A percentile compares a stretch with the other conserved stretches of the same genome.
phyloP scores from a whole-genome alignment of 1,139 yeast species.

The Lizanozyma gosingica region DNA sequence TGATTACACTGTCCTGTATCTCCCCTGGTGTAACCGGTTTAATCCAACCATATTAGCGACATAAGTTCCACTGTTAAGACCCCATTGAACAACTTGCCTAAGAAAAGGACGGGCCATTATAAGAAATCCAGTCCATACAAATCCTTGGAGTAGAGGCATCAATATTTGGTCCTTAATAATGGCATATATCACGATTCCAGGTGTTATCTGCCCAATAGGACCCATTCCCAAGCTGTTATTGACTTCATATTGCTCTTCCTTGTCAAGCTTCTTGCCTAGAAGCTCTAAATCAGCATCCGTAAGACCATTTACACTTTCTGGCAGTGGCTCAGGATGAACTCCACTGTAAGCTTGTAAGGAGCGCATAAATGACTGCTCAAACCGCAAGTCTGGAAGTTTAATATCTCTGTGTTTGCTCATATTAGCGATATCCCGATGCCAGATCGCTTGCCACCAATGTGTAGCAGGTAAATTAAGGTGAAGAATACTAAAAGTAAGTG shows the following conservation, averaged over 20 bases:
- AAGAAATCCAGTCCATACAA: constrained; percentile 30
- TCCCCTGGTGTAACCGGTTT: constrained; percentile 4
- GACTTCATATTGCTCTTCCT: constrained; percentile 13
- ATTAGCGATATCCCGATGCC: too few relatives aligned
- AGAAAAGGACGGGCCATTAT: constrained; percentile 24
- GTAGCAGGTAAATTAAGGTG: background rate
- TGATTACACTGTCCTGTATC: too few relatives aligned
- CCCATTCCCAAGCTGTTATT: constrained; percentile 6
- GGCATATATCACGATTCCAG: constrained; percentile 43
- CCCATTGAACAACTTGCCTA: constrained; percentile 18
- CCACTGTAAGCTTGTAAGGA: constrained; percentile 33
- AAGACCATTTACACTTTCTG: constrained; percentile 7
- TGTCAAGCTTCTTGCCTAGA: constrained; percentile 16
- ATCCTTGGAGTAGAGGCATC: constrained; percentile 54
- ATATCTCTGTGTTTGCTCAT: constrained; percentile 6
- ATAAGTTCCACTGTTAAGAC: constrained; percentile 25
- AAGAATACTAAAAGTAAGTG: too few relatives aligned
- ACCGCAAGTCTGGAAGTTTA: constrained; percentile 56
- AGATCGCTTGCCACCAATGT: background rate
- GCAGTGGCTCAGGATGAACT: constrained; percentile 3
- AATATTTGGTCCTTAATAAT: constrained; percentile 53
- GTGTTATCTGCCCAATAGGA: constrained; percentile 35
- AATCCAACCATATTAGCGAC: constrained; percentile 18
- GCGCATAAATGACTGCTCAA: constrained; percentile 50
- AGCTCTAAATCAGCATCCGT: constrained; percentile 17